Percentiles rank a stretch among this genome's conserved stretches.
These are phyloP conservation scores for Apiotrichum mycotoxinovorans DNA, from an alignment of 1,284 basidiomycete genomes.

Conservation along the genomic window DNA sequence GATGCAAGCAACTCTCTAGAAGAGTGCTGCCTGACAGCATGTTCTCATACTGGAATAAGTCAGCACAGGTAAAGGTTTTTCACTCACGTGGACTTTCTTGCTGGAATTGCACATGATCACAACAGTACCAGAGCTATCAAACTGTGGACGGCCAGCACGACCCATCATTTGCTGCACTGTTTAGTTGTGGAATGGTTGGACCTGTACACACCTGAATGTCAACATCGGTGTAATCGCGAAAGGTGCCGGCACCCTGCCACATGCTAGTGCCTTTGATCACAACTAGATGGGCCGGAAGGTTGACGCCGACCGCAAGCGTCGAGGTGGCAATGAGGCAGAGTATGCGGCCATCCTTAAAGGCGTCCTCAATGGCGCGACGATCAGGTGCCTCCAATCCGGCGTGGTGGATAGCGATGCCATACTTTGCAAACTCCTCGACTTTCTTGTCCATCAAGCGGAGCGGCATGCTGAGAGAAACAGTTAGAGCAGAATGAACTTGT, in stretches of 20 bases:
- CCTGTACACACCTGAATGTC: constrained; percentile 45
- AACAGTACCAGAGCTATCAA: constrained; percentile 59
- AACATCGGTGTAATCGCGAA: constrained; percentile 49
- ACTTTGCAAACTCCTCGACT: constrained; percentile 28
- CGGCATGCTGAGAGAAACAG: constrained; percentile 13
- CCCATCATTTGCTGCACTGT: constrained; percentile 50
- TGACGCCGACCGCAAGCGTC: constrained; percentile 56
- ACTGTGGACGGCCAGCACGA: constrained; percentile 83
- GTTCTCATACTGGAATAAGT: constrained; percentile 47
- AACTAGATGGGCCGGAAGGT: constrained; percentile 52
- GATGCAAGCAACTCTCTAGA: constrained; percentile 79
- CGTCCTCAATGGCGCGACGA: constrained; percentile 51
- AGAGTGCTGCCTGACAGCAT: constrained; percentile 56
- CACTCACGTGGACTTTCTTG: constrained; percentile 30
- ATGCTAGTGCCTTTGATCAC: constrained; percentile 49
- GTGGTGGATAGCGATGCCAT: constrained; percentile 55
- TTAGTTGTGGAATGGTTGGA: too few species aligned
- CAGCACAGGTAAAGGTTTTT: background rate
- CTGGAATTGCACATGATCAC: constrained; percentile 41
- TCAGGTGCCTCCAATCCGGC: constrained; percentile 54
- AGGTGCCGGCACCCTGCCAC: constrained; percentile 40
- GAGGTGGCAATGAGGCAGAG: constrained; percentile 49
- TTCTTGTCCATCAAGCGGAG: constrained; percentile 32
- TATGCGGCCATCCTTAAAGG: constrained; percentile 49
- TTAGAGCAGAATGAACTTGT: too few species aligned